Evolutionary conservation across 768 basidiomycete species (phyloP), one percentile per base, ranked within the genome.

Genomic region (Lactarius sp.): DNA sequence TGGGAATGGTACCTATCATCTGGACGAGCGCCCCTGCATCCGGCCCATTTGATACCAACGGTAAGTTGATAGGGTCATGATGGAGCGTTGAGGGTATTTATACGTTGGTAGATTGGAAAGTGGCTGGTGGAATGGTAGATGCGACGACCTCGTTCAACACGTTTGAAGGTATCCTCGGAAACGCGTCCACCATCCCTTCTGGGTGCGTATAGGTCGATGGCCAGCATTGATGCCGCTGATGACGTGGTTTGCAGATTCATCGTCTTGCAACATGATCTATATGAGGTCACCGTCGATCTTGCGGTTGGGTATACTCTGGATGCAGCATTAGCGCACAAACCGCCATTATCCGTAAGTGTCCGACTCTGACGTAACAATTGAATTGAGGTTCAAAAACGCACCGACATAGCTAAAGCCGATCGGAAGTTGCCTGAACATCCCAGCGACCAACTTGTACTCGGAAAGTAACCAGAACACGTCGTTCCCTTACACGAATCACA

Each of bases 1-100:
- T 98, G 95, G 93, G 94, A 51, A 76, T 98, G 75, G 78, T 86
- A 12, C 92, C 96, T 33, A 85, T 97, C 71, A 88, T 96, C 72
- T 98, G 95, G 95, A 91, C 92, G 37, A 78, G 80, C 12, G 79
- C 82, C 12, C 81, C 85, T 52, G 70, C 71, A 34, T 81, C 80
- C 52, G 76, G 75, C 44, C 71, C 78, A 57, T 91, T 89, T 69
- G 88, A 92, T 70, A 90, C 90, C 46, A 85, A 89, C 62, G 88
- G 87, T 86, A 69, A 44, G 75, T 68, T 34, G 61, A 37, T 6
- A 22, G 20, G 52, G 41, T n/a, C 16, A 50, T 16, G 33, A 33
- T 31, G 13, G 27, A 33, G 44, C 16, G 13, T 44, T 39, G 34
- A 51, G 4, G 34, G 12, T 44, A 2, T 27, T 27, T 27, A 27